Base-by-base conservation (phyloP, 169 alveolate genomes). In the Eimeria falciformis region DNA sequence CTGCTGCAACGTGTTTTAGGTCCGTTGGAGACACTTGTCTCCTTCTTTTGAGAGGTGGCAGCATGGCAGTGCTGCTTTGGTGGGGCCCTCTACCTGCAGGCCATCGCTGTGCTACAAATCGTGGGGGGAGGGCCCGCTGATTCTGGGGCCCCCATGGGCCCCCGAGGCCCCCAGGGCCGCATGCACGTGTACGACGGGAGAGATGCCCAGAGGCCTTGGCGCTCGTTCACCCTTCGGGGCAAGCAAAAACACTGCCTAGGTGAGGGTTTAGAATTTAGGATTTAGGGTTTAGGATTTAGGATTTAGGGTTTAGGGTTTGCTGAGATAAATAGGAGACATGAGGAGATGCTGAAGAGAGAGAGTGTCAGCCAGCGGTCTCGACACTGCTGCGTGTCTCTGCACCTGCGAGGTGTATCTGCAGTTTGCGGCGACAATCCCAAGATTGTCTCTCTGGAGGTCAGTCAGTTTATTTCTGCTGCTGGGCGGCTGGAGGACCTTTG, bases 121-220 rank as follows among this genome's bases (percentile, higher is more conserved):
- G 62, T 14, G 14, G 62, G n/a, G 62, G 7, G n/a, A 11, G n/a
- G n/a, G 7, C n/a, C 62, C 62, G n/a, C 14, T 14, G 62, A 50
- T 11, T 14, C 7, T 7, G 62, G 62, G 7, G 62, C 62, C 14
- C n/a, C n/a, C n/a, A 50, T 14, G 14, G 62, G 14, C 62, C 7
- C 62, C 62, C n/a, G 62, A 50, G 62, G n/a, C 62, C 62, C 14
- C 14, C 62, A 50, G 9, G 45, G 62, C 33, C 29, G 85, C 25
- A 27, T 78, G 88, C 21, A 21, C 68, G 9, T 46, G 47, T 88
- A 29, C 27, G 93, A 88, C 66, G 93, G 87, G 17, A 50, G 23
- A 45, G 93, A 88, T 47, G 89, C 47, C 45, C 56, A 53, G 40
- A 37, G 79, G 21, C 87, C 87, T 27, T 45, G 27, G 7, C 73